phyloP scores from a whole-genome alignment of 441 rosid species.

The Pelargonium australe region DNA sequence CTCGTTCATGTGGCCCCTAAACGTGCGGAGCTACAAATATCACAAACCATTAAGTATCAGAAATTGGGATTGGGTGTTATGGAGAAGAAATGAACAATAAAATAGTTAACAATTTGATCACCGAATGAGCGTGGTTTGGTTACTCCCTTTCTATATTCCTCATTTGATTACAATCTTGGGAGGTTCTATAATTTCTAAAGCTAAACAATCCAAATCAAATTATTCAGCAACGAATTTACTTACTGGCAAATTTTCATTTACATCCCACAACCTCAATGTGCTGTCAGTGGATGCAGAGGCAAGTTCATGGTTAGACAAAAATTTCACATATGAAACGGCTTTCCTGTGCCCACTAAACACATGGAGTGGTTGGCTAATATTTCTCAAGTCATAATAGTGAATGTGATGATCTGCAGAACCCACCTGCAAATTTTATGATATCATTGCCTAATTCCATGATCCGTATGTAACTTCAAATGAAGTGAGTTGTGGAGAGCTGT shows the following conservation, averaged over 20 bases:
- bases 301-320: slow-evolving; percentile 32
- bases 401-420: slow-evolving; percentile 39
- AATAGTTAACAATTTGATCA: too few relatives aligned
- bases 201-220: background rate
- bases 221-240: slow-evolving; percentile 7
- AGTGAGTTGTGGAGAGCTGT: background rate
- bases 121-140: too few relatives aligned
- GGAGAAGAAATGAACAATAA: too few relatives aligned
- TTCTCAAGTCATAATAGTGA: slow-evolving; percentile 36
- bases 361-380: slow-evolving; percentile 27
- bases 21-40: slow-evolving; percentile 25
- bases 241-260: slow-evolving; percentile 28
- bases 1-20: slow-evolving; percentile 30
- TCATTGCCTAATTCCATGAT: background rate
- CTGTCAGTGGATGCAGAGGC: slow-evolving; percentile 41
- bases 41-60: background rate
- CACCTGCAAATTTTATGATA: slow-evolving; percentile 24
- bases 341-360: slow-evolving; percentile 36
- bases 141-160: too few relatives aligned
- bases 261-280: slow-evolving; percentile 41
- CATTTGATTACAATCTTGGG: too few relatives aligned
- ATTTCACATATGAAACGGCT: slow-evolving; percentile 38
- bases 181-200: too few relatives aligned
- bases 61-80: background rate
- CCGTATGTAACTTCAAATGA: background rate